Percentiles rank a stretch among this genome's conserved stretches.
phyloP scores from a whole-genome alignment of 306 rosid species.

The Vicia sativa region DNA sequence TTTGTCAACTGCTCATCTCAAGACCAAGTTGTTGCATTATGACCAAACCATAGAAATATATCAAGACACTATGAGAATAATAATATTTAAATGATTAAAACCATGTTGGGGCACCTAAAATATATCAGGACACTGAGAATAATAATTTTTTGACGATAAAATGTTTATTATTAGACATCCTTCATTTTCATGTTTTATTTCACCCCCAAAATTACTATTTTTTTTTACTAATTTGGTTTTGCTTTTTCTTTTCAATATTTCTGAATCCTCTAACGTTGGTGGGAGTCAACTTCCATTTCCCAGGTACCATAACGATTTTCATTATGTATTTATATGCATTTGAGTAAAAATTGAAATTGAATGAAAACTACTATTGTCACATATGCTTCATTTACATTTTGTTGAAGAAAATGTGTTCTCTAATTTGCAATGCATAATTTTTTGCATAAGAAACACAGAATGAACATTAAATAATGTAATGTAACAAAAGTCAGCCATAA shows the following conservation, averaged over 20 bases:
- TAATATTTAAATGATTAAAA: too few species aligned
- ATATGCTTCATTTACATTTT: conserved; percentile 34
- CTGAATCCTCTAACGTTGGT: conserved; percentile 34
- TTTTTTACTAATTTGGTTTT: neutral
- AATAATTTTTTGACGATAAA: too few species aligned
- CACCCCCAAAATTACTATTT: neutral
- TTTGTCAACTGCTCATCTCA: too few species aligned
- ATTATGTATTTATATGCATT: neutral
- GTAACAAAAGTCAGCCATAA: neutral
- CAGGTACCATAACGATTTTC: conserved; percentile 36
- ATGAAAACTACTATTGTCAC: conserved; percentile 11
- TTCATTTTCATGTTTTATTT: neutral
- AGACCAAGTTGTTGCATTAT: too few species aligned
- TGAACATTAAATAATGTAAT: conserved; percentile 4
- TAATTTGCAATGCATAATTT: neutral
- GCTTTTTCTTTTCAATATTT: conserved; percentile 22
- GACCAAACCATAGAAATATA: too few species aligned
- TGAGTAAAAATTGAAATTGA: neutral
- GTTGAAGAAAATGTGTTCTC: neutral
- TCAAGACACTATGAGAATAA: too few species aligned
- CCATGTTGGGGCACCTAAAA: too few species aligned
- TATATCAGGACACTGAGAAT: too few species aligned
- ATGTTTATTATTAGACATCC: neutral
- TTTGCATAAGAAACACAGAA: neutral
- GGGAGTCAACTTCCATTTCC: conserved; percentile 41